Evolutionary conservation across 2,329 filamentous ascomycete genomes (phyloP).

Genomic region (Apiospora koreana): DNA sequence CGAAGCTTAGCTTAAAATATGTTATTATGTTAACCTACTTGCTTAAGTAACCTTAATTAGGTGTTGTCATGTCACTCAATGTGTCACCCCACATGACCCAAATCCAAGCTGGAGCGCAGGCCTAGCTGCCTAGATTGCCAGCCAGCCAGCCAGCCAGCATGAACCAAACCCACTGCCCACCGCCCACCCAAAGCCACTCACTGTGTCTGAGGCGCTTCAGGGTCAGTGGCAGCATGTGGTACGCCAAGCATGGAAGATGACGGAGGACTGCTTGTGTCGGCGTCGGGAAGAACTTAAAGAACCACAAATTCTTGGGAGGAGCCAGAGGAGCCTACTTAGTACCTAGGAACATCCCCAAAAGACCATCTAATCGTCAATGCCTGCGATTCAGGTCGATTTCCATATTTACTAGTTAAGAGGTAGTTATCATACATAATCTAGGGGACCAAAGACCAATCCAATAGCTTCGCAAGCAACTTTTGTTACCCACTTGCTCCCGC

Average conservation of each 20-base stretch:
- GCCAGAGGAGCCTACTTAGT: too few relatives aligned
- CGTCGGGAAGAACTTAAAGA: not conserved
- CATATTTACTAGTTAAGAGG: not conserved
- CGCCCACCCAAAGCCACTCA: too few relatives aligned
- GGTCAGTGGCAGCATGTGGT: not conserved
- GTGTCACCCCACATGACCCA: not conserved
- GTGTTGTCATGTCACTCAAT: not conserved
- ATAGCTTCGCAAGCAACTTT: not conserved
- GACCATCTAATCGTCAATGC: slow-evolving; percentile 1
- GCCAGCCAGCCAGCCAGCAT: not conserved
- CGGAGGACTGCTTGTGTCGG: not conserved
- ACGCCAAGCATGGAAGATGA: slow-evolving; percentile 1
- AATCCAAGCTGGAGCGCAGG: not conserved
- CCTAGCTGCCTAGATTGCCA: too few relatives aligned
- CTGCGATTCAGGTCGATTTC: not conserved
- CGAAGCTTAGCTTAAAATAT: not conserved
- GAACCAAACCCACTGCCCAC: not conserved
- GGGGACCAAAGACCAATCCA: not conserved
- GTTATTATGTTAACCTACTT: not conserved
- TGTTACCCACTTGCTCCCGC: not conserved
- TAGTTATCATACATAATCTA: not conserved
- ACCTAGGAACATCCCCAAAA: not conserved
- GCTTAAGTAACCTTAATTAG: not conserved
- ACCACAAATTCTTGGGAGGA: slow-evolving; percentile 2
- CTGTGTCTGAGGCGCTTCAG: not conserved